Evolutionary conservation across 2,329 filamentous ascomycete species (phyloP).

Genomic region (Thermomyces lanuginosus): DNA sequence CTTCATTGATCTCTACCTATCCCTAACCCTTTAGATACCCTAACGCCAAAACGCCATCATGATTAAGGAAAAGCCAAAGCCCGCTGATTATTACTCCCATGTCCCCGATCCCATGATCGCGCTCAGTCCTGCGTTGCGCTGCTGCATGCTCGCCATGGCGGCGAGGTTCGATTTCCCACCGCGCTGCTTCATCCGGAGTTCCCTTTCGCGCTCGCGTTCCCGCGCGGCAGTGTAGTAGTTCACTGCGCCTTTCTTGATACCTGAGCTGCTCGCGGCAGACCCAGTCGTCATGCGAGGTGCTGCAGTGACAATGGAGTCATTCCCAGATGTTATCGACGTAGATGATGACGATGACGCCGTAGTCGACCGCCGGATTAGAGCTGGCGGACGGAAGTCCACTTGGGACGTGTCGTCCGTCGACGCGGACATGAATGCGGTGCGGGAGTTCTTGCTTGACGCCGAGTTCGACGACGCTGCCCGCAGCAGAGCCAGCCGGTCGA

Average conservation of each 20-base stretch:
- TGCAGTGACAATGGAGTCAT: conserved; percentile 11
- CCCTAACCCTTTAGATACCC: too few relatives aligned
- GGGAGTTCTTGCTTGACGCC: conserved; percentile 16
- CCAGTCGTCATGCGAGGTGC: conserved; percentile 13
- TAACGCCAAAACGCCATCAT: too few relatives aligned
- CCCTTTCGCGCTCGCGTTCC: conserved; percentile 42
- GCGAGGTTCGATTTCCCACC: conserved; percentile 18
- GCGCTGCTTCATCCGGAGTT: conserved; percentile 35
- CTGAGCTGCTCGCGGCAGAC: conserved; percentile 25
- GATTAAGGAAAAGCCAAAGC: too few relatives aligned
- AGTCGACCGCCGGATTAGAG: conserved; percentile 16
- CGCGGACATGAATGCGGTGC: conserved; percentile 19
- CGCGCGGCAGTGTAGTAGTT: conserved; percentile 40
- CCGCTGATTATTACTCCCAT: too few relatives aligned
- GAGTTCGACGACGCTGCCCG: conserved; percentile 30
- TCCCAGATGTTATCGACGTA: conserved; percentile 7
- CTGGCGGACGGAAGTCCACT: conserved; percentile 19
- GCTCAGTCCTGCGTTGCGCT: too few relatives aligned
- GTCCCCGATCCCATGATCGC: too few relatives aligned
- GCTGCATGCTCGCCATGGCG: conserved; percentile 25
- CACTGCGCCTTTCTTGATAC: conserved; percentile 43
- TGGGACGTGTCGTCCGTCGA: conserved; percentile 8
- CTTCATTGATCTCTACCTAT: too few relatives aligned
- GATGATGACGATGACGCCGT: conserved; percentile 15
- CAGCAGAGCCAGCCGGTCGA: conserved; percentile 29